These are phyloP conservation scores for Amanita inopinata DNA, from an alignment of 768 basidiomycete genomes.

Conservation along the genomic window DNA sequence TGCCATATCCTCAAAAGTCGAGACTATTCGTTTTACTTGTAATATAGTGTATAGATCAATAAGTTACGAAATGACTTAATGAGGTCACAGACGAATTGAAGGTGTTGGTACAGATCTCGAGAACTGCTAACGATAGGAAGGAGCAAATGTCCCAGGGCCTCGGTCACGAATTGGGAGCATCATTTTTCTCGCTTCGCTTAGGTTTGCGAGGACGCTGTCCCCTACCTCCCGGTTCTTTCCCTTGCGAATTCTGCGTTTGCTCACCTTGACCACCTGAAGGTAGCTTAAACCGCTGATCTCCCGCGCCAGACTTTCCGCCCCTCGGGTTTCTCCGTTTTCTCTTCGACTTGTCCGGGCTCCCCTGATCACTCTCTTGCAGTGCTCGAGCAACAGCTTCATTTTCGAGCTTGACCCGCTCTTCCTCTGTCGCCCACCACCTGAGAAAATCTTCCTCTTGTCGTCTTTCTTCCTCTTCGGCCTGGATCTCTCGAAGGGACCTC, in stretches of 20 bases:
- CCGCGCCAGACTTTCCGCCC: background rate
- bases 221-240: too few species aligned
- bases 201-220: constrained; percentile 3
- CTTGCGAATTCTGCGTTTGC: background rate
- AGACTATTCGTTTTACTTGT: background rate
- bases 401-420: constrained; percentile 54
- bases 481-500: constrained; percentile 70
- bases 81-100: too few species aligned
- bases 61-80: background rate
- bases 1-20: background rate
- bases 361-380: background rate
- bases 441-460: constrained; percentile 73
- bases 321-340: constrained; percentile 4
- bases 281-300: background rate
- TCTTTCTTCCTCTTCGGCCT: constrained; percentile 66
- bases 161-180: too few species aligned
- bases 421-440: constrained; percentile 84
- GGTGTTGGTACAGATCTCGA: too few species aligned
- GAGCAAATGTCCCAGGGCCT: too few species aligned
- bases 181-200: background rate
- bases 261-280: background rate
- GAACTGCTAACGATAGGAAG: too few species aligned
- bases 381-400: background rate
- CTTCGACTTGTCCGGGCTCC: background rate
- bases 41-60: constrained; percentile 2